Evolutionary conservation across 371 early-diverging fungal genomes (phyloP).

Genomic region (Mucor circinelloides): DNA sequence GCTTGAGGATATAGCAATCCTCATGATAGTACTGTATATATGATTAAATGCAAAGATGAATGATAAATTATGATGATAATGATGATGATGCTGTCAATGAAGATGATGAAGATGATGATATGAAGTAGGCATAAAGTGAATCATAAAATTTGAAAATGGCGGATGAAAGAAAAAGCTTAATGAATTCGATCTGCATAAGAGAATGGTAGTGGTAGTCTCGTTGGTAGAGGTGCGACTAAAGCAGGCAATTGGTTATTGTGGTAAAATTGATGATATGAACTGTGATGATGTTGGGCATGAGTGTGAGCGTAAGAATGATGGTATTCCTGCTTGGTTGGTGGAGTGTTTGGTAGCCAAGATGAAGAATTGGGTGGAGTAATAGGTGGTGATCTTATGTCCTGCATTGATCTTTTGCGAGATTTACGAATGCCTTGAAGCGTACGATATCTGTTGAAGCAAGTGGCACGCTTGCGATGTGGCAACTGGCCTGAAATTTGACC

Average conservation of each 20-base stretch:
- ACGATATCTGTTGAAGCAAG: conserved; percentile 54
- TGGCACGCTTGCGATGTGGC: conserved; percentile 57
- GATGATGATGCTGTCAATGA: conserved; percentile 1
- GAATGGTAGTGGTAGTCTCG: conserved; percentile 17
- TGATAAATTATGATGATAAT: conserved; percentile 1
- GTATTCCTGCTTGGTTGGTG: conserved; percentile 7
- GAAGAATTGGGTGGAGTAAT: conserved; percentile 17
- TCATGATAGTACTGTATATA: background rate
- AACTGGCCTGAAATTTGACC: conserved; percentile 53
- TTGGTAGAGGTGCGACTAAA: conserved; percentile 27
- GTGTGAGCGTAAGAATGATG: conserved; percentile 5
- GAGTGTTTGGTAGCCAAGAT: conserved; percentile 25
- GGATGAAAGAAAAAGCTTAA: conserved; percentile 8
- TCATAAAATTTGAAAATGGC: background rate
- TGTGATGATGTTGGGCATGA: conserved; percentile 3
- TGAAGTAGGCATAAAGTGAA: background rate
- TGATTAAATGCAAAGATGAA: conserved; percentile 7
- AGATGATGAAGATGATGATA: background rate
- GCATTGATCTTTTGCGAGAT: conserved; percentile 39
- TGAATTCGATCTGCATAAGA: conserved; percentile 22
- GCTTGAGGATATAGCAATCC: background rate
- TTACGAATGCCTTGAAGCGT: conserved; percentile 55
- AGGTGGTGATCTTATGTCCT: conserved; percentile 25
- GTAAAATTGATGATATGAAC: background rate
- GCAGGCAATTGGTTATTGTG: conserved; percentile 14